A percentile compares a stretch with the other conserved stretches of the same genome.
phyloP scores from a whole-genome alignment of 2,329 filamentous ascomycete genomes.

The Juglanconis sp. region DNA sequence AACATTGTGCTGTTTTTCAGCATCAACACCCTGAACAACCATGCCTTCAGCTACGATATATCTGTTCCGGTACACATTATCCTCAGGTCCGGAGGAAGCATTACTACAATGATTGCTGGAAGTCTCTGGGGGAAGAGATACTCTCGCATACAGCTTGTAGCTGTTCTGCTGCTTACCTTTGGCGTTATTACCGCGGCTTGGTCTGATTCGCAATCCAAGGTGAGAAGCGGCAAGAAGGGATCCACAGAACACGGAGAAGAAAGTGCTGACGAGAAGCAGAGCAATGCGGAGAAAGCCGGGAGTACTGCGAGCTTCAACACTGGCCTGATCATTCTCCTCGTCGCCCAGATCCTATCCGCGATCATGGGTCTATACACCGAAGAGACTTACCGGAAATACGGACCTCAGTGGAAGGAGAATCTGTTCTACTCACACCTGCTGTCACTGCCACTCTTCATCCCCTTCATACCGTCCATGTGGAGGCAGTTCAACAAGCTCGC shows the following conservation, averaged over 20 bases:
- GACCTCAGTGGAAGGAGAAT: conserved; percentile 91
- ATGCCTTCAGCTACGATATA: conserved; percentile 95
- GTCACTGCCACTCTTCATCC: conserved; percentile 72
- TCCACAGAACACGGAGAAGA: background rate
- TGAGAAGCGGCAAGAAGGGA: conserved; percentile 32
- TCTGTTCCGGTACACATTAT: conserved; percentile 97
- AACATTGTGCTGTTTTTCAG: conserved; percentile 89
- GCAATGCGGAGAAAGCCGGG: conserved; percentile 24
- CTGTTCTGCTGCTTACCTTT: conserved; percentile 77
- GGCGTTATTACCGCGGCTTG: conserved; percentile 87
- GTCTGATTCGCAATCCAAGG: conserved; percentile 85
- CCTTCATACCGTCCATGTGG: conserved; percentile 63
- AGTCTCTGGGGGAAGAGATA: conserved; percentile 84
- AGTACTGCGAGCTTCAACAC: conserved; percentile 48
- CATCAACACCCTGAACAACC: conserved; percentile 96
- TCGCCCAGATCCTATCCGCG: conserved; percentile 86
- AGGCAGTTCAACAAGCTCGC: conserved; percentile 63
- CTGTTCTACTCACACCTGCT: conserved; percentile 87
- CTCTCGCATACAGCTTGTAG: conserved; percentile 72
- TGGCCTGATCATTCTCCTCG: conserved; percentile 77
- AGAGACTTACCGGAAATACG: conserved; percentile 79
- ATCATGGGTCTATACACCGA: conserved; percentile 96
- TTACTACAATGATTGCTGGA: conserved; percentile 91
- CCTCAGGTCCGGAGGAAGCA: conserved; percentile 87
- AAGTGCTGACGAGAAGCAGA: conserved; percentile 26